Evolutionary conservation across 2,329 filamentous ascomycete genomes (phyloP), one percentile per base, ranked within the genome.

Genomic region (Cercospora nicotianae): DNA sequence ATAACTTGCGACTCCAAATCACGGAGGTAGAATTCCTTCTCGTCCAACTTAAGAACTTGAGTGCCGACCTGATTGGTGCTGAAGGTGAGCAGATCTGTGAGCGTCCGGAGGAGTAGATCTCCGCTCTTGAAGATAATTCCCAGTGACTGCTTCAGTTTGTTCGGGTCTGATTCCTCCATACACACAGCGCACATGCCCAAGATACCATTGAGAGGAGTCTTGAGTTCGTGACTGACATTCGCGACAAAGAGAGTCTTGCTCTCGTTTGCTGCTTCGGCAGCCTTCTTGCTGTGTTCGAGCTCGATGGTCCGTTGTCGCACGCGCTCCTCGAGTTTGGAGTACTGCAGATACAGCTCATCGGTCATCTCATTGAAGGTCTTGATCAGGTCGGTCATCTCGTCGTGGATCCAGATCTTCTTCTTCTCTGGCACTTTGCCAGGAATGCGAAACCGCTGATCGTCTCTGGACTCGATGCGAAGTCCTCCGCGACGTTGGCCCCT

Each of bases 31-130:
- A 97, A 97, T 74, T 96, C 93, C 69, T 88, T 91, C 77, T 96
- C 90, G 72, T 97, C 93, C 0, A 97, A 83, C 51, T 84, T 90
- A 45, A 97, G 82, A 67, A 67, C 65, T 51, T 94, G 89, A 73
- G 95, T 91, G 3, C 93, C 93, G 59, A 96, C 93, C 78, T 97
- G 93, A 75, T 97, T 97, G 79, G 96, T 96, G 76, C 92, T 95
- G 80, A 97, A 97, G 33, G 92, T 96, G 39, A 97, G 81, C 3
- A 97, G 84, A 81, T 97, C 94, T 55, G 94, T 95, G 5, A 97
- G 83, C 1, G 97, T 85, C 75, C 97, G 93, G 2, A 96, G 83
- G 5, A 97, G 81, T 4, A 97, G 80, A 77, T 97, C 94, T 10
- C 87, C 92, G 28, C 91, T 94, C 79, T 94, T 95, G 80, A 96